phyloP scores from a whole-genome alignment of 495 filamentous ascomycete genomes.

The Aspergillus panamensis region DNA sequence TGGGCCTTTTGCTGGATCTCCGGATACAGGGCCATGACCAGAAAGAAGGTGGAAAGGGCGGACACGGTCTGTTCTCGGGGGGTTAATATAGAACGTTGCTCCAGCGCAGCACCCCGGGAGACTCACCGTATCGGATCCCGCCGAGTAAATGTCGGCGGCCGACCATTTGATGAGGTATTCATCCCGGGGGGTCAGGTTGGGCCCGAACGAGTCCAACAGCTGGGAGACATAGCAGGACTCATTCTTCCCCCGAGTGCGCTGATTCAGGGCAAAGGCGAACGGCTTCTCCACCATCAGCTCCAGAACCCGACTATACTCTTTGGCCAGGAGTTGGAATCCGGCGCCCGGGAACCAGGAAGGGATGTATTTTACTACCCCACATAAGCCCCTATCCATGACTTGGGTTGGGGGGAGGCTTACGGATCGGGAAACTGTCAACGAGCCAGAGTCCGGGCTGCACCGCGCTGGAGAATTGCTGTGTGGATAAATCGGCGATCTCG shows the following conservation, averaged over 20 bases:
- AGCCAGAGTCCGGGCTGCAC: slow-evolving; percentile 37
- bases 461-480: slow-evolving; percentile 37
- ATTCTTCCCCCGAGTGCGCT: slow-evolving; percentile 33
- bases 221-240: slow-evolving; percentile 39
- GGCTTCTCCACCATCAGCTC: slow-evolving; percentile 31
- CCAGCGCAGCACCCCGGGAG: too few relatives aligned
- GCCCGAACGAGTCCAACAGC: slow-evolving; percentile 22
- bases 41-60: slow-evolving; percentile 34
- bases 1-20: slow-evolving; percentile 48
- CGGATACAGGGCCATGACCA: slow-evolving; percentile 43
- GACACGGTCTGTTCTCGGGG: slow-evolving; percentile 31
- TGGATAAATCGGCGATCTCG: slow-evolving; percentile 30
- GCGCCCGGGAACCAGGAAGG: slow-evolving; percentile 51
- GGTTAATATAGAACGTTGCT: too few relatives aligned
- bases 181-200: slow-evolving; percentile 20
- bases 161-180: slow-evolving; percentile 37
- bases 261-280: slow-evolving; percentile 42
- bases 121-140: slow-evolving; percentile 56
- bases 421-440: slow-evolving; percentile 38
- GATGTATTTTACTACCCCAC: slow-evolving; percentile 34
- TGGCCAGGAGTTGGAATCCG: slow-evolving; percentile 42
- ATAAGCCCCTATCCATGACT: too few relatives aligned
- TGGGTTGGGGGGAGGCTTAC: too few relatives aligned
- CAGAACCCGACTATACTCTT: slow-evolving; percentile 31
- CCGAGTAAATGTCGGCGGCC: slow-evolving; percentile 48